A percentile compares a stretch with the other conserved stretches of the same genome.
phyloP scores from a whole-genome alignment of 257 asterid species.

The Phtheirospermum japonicum region DNA sequence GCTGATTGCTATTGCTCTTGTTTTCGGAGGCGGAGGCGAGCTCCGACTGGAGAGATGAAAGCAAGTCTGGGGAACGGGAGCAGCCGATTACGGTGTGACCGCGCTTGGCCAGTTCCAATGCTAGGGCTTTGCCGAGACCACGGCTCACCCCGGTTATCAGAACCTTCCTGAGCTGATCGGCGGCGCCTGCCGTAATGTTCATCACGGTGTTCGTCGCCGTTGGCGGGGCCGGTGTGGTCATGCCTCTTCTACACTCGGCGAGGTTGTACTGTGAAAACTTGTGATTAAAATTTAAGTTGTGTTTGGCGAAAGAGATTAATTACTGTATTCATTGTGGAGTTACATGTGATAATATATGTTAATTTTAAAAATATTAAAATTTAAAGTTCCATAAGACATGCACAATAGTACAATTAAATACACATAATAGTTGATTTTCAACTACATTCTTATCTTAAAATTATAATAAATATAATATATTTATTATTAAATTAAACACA shows the following conservation, averaged over 20 bases:
- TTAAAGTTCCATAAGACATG: too few relatives aligned
- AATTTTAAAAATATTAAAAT: too few relatives aligned
- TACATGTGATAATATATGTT: too few relatives aligned
- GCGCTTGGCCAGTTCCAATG: slow-evolving; percentile 75
- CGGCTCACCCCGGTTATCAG: slow-evolving; percentile 87
- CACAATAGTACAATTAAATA: too few relatives aligned
- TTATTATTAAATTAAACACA: too few relatives aligned
- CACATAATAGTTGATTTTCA: too few relatives aligned
- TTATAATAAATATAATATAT: too few relatives aligned
- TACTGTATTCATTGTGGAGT: too few relatives aligned
- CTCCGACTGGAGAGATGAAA: slow-evolving; percentile 65
- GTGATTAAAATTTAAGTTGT: slow-evolving; percentile 7
- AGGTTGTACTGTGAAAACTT: background rate
- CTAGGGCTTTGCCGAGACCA: slow-evolving; percentile 92
- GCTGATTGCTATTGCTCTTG: slow-evolving; percentile 37
- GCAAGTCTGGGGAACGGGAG: slow-evolving; percentile 78
- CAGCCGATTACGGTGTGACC: slow-evolving; percentile 93
- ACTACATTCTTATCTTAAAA: too few relatives aligned
- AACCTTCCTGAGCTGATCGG: slow-evolving; percentile 46
- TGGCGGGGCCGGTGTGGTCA: slow-evolving; percentile 40
- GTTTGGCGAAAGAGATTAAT: too few relatives aligned
- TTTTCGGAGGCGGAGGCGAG: slow-evolving; percentile 50
- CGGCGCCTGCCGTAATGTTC: slow-evolving; percentile 35
- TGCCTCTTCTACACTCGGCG: slow-evolving; percentile 12
- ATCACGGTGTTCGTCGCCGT: slow-evolving; percentile 33